Evolutionary conservation across 1,139 yeast genomes (phyloP), one percentile per base, ranked within the genome.

Genomic region (Suhomyces atakaporum): DNA sequence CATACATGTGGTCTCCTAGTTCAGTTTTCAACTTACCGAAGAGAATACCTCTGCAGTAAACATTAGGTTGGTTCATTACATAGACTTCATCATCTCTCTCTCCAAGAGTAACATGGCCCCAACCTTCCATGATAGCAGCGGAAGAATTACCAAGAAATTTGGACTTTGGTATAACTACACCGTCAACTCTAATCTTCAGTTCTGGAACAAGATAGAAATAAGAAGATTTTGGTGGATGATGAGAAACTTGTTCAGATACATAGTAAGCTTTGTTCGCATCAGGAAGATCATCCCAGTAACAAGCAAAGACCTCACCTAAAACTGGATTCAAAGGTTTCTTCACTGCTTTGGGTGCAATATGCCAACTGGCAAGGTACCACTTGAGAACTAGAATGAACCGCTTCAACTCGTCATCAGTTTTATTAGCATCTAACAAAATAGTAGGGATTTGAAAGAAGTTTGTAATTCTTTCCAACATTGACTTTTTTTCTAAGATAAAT

Each of bases 171-270:
- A 88, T 73, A 23, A 90, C 79, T 3, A 85, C 75, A 26, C 98
- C 98, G 56, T 92, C 98, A 11, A 84, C 89, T 47, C 92, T 78
- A 40, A 92, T 86, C 49, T 79, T 78, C 45, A 75, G 77, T 41
- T 82, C 85, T 0, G 98, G 98, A 29, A 87, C 75, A 60, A 84
- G 67, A 60, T 87, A 92, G 54, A 90, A 92, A 62, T 92, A 92
- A 0, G 96, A 84, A 0, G 97, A 87, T 56, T 92, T 85, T 7
- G 98, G 98, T n/a, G 98, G 98, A 58, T 92, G 98, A 54, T 92
- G 98, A 15, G 96, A 86, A 0, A 96, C 88, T 60, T 92, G 98
- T 60, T 92, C 98, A 1, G 97, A 75, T 10, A 92, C 63, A 57
- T 90, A 94, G 54, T 75, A 90, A 0, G 97, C 96, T 32, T 76